Conservation (phyloP, 352 stramenopile species). For the Discostella stelligera region DNA sequence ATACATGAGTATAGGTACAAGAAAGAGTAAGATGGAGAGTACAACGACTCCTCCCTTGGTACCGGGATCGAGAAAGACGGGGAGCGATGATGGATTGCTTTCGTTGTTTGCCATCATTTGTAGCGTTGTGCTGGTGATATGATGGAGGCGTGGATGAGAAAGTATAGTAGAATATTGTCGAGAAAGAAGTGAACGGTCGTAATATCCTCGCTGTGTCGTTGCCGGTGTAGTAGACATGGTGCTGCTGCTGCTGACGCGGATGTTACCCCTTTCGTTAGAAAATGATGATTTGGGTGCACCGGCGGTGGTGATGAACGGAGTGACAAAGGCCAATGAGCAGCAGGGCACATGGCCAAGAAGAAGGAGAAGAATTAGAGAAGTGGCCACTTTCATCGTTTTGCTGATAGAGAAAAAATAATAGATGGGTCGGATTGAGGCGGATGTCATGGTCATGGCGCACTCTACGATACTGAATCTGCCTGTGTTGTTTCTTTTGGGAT, state of each 20-base stretch:
- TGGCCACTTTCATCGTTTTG: neutral
- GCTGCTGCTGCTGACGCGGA: neutral
- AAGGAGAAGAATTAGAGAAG: neutral
- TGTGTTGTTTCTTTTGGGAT: too few relatives aligned
- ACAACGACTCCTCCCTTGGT: slow-evolving; percentile 79
- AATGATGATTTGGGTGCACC: neutral
- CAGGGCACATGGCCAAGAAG: neutral
- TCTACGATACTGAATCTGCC: too few relatives aligned
- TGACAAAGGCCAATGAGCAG: slow-evolving; percentile 12
- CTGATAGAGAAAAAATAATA: slow-evolving; percentile 14
- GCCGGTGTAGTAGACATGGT: neutral
- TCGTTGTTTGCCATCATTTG: slow-evolving; percentile 11
- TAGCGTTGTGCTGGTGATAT: slow-evolving; percentile 3
- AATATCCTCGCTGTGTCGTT: neutral
- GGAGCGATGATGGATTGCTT: slow-evolving; percentile 44
- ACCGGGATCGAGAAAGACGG: slow-evolving; percentile 78
- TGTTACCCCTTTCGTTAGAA: neutral
- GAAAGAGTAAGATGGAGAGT: slow-evolving; percentile 69
- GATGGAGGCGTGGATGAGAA: neutral
- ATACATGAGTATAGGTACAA: slow-evolving; percentile 73
- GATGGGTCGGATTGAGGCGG: neutral
- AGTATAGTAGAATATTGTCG: neutral
- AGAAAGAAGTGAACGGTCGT: neutral
- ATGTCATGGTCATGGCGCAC: neutral
- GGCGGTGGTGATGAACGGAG: neutral